Conservation (phyloP, 1,284 basidiomycete species). For the Inonotus hispidus region DNA sequence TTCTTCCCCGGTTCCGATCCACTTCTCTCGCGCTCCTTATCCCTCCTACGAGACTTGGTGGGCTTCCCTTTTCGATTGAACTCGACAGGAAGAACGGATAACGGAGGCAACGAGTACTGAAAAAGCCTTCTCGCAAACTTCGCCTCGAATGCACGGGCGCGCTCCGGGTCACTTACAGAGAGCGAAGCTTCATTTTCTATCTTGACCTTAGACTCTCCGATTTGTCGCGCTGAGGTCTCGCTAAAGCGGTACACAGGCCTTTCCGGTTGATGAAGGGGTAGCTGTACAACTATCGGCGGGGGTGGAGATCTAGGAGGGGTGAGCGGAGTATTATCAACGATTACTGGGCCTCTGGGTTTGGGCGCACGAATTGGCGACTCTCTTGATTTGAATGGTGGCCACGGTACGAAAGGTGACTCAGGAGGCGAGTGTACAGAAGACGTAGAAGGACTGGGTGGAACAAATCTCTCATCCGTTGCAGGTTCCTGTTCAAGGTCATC, state of each 20-base stretch:
- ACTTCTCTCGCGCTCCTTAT: conserved; percentile 37
- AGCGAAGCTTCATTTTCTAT: background rate
- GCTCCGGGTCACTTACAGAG: background rate
- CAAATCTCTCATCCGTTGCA: background rate
- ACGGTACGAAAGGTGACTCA: conserved; percentile 4
- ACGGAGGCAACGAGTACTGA: conserved; percentile 54
- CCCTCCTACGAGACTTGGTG: conserved; percentile 52
- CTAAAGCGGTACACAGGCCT: conserved; percentile 5
- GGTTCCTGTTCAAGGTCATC: background rate
- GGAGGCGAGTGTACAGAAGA: conserved; percentile 1
- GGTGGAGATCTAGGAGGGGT: conserved; percentile 15
- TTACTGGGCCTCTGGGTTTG: background rate
- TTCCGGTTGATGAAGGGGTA: conserved; percentile 2
- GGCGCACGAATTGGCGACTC: background rate
- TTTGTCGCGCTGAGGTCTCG: background rate
- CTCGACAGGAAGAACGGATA: conserved; percentile 57
- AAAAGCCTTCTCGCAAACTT: conserved; percentile 33
- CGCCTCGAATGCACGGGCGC: conserved; percentile 8
- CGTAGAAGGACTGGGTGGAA: conserved; percentile 10
- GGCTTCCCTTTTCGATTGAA: conserved; percentile 56
- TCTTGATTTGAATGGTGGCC: background rate
- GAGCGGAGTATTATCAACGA: background rate
- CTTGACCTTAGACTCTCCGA: background rate
- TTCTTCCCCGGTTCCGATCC: conserved; percentile 39
- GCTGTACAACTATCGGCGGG: conserved; percentile 13